These are phyloP conservation scores for Geosmithia putterillii DNA, from an alignment of 2,329 filamentous ascomycete species.

Conservation along the genomic window DNA sequence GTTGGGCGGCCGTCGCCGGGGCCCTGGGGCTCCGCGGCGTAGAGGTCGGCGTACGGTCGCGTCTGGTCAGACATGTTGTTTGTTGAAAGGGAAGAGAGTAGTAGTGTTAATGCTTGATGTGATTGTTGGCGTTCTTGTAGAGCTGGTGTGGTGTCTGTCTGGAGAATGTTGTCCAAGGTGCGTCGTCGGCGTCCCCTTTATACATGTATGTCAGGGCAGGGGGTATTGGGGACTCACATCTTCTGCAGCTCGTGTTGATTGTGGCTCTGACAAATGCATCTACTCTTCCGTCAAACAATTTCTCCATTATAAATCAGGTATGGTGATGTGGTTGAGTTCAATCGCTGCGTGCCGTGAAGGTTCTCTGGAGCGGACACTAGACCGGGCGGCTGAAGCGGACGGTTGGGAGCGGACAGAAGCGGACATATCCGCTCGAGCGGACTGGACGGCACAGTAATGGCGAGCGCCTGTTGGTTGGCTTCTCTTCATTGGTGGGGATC, in stretches of 20 bases:
- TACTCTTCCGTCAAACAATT: too few species aligned
- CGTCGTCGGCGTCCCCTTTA: too few species aligned
- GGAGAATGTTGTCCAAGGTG: not conserved
- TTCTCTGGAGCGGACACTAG: too few species aligned
- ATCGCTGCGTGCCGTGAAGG: not conserved
- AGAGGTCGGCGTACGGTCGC: not conserved
- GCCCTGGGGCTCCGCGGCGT: conserved; percentile 1
- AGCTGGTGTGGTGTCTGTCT: not conserved
- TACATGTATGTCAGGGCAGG: too few species aligned
- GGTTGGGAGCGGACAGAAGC: not conserved
- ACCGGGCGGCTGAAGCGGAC: too few species aligned
- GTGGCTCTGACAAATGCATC: too few species aligned
- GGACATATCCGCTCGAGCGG: not conserved
- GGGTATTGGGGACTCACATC: too few species aligned
- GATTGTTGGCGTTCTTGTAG: not conserved
- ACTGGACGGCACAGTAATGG: not conserved
- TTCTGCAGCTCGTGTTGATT: too few species aligned
- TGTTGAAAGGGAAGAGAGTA: not conserved
- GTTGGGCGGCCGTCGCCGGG: conserved; percentile 8
- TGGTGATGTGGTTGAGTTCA: not conserved
- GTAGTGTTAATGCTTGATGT: not conserved
- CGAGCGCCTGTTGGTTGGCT: too few species aligned
- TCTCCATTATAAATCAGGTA: too few species aligned
- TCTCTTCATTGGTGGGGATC: not conserved
- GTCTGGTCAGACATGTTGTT: not conserved